Evolutionary conservation across 257 asterid species (phyloP).

Genomic region (Craterostigma plantagineum): DNA sequence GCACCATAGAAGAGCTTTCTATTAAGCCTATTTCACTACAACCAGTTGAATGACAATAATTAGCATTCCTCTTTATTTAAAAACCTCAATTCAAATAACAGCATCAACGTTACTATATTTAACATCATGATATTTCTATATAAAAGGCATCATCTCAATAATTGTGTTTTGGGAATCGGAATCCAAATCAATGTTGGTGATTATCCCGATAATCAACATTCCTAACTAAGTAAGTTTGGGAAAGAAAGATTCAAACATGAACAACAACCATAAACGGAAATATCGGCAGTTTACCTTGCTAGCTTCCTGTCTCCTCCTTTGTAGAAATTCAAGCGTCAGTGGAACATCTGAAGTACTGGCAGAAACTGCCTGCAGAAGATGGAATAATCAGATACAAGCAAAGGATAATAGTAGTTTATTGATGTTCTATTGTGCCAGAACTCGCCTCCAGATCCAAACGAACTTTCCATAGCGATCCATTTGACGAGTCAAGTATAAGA

Average conservation of each 20-base stretch:
- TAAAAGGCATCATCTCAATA: no score
- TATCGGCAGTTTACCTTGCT: conserved; percentile 35
- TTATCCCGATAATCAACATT: no score
- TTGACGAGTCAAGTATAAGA: conserved; percentile 58
- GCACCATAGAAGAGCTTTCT: conserved; percentile 9
- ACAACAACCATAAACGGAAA: background rate
- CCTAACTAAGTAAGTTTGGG: no score
- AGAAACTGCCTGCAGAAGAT: conserved; percentile 61
- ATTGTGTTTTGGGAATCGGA: no score
- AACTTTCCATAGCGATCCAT: conserved; percentile 68
- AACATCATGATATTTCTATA: no score
- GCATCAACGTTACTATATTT: no score
- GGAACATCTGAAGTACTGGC: conserved; percentile 86
- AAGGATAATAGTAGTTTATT: conserved; percentile 7
- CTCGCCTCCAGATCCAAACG: conserved; percentile 83
- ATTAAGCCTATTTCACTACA: conserved; percentile 4
- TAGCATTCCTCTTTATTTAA: conserved; percentile 5
- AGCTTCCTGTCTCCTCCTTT: conserved; percentile 80
- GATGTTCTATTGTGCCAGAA: conserved; percentile 9
- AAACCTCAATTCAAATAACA: background rate
- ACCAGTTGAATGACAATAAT: conserved; percentile 4
- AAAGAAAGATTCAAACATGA: background rate
- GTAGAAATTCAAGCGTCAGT: conserved; percentile 66
- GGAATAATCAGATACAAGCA: conserved; percentile 8
- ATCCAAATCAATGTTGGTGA: no score